Evolutionary conservation across 257 asterid genomes (phyloP).

Genomic region (Leptodermis oblonga): DNA sequence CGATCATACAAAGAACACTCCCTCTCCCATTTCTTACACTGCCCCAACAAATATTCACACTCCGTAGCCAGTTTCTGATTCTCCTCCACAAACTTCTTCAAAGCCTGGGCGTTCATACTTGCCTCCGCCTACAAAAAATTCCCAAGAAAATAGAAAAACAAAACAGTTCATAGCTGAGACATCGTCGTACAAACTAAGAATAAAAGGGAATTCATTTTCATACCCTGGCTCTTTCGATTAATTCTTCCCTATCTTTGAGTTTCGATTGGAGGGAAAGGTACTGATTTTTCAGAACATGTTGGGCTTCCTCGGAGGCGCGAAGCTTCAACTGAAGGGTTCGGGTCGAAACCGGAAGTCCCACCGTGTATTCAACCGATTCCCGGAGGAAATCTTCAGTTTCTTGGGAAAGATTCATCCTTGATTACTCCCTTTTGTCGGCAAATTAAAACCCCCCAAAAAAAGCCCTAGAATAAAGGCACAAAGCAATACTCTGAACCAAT

Average conservation of each 20-base stretch:
- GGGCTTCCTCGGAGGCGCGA: slow-evolving; percentile 58
- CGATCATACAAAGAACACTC: slow-evolving; percentile 84
- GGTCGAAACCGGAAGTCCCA: slow-evolving; percentile 69
- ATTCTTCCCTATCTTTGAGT: slow-evolving; percentile 65
- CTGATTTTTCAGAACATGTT: slow-evolving; percentile 45
- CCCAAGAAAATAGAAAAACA: not conserved
- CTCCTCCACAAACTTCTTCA: slow-evolving; percentile 93
- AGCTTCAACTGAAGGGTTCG: slow-evolving; percentile 60
- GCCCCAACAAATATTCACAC: slow-evolving; percentile 59
- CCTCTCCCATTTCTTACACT: slow-evolving; percentile 82
- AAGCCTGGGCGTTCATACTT: slow-evolving; percentile 79
- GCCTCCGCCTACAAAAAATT: slow-evolving; percentile 63
- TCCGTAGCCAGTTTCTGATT: slow-evolving; percentile 80
- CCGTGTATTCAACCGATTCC: slow-evolving; percentile 59
- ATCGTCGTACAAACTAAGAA: not conserved
- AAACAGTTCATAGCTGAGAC: not conserved
- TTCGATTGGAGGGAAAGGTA: slow-evolving; percentile 51
- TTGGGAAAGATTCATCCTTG: slow-evolving; percentile 64
- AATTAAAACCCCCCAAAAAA: not conserved
- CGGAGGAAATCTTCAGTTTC: slow-evolving; percentile 79
- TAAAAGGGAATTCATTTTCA: not conserved
- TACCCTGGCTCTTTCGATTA: slow-evolving; percentile 75
- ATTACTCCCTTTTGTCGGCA: not conserved
- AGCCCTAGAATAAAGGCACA: not conserved
- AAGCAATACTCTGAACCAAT: not conserved